Base-by-base conservation (phyloP, 257 asterid genomes). In the Jasminum sambac region DNA sequence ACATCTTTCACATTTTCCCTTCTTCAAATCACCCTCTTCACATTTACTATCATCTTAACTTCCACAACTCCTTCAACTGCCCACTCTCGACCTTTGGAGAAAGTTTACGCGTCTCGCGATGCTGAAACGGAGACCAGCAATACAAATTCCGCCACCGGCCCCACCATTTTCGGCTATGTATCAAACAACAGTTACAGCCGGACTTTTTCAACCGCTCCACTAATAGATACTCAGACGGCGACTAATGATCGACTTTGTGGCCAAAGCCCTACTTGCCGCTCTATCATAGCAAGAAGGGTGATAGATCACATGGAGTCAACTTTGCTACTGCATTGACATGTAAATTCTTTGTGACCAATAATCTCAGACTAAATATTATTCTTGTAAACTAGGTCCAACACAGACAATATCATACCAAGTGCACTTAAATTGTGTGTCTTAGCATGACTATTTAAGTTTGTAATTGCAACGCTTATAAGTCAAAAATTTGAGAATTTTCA, bases 51-150 rank as follows among this genome's bases (percentile, higher is more conserved):
- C 37, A 41, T 39, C 16, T 8, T 63, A 69, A 23, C 66, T 50
- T 80, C 48, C 68, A 67, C 50, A 14, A 71, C 64, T 13, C 42
- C 50, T 43, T 46, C 12, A 25, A 10, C 16, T 26, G 13, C 55
- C 57, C 25, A 63, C 41, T 69, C 24, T 62, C 40, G 5, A 64
- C 81, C 75, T 17, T 85, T 90, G 85, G 75, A 82, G 62, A 61
- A 63, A 48, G 69, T 88, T 2, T 90, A 85, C 66, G 91, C 97
- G 34, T 90, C 88, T 71, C 94, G 96, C 1, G 97, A 90, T 77
- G 88, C 97, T 52, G 88, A 74, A 78, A 90, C 97, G 43, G 97
- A 90, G 84, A 88, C 96, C 36, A 96, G 97, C 17, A 90, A 90
- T 83, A 90, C 96, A 19, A 65, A 40, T 19, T 86, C 94, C 37